phyloP scores from a whole-genome alignment of 148 eudicot species.

The Camellia lanceoleosa region DNA sequence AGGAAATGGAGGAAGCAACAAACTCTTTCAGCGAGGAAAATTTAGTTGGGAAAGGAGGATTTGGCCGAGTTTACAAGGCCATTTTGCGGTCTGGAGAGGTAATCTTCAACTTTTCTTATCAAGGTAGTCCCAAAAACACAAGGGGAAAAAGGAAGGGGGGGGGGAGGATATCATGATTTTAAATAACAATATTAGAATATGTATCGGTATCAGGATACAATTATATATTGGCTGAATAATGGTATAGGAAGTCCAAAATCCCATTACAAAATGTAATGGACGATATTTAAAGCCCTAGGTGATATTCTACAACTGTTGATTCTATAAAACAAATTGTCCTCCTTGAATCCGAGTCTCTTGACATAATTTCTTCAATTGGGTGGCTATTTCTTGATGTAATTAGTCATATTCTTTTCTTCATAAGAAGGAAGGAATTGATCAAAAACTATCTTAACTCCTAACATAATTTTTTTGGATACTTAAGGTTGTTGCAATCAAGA shows the following conservation, averaged over 20 bases:
- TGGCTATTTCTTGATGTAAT: not conserved
- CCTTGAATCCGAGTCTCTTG: not conserved
- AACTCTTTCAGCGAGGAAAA: conserved; percentile 71
- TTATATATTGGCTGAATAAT: no score
- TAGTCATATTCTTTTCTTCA: not conserved
- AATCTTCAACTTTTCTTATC: conserved; percentile 12
- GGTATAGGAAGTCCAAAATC: no score
- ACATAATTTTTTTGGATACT: not conserved
- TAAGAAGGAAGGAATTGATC: not conserved
- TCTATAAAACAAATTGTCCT: not conserved
- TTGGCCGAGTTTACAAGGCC: conserved; percentile 91
- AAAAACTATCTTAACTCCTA: not conserved
- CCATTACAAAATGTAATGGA: no score
- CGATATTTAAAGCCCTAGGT: no score
- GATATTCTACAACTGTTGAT: not conserved
- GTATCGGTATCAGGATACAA: no score
- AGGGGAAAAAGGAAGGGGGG: no score
- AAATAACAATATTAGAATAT: no score
- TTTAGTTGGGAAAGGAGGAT: conserved; percentile 89
- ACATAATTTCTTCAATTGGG: not conserved
- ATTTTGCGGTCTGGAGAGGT: conserved; percentile 84
- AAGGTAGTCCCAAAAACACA: not conserved
- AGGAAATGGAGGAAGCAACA: conserved; percentile 92
- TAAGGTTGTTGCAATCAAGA: conserved; percentile 95
- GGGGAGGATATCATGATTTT: no score